Conservation (phyloP, 2,329 filamentous ascomycete genomes). For the Hortaea sp. region DNA sequence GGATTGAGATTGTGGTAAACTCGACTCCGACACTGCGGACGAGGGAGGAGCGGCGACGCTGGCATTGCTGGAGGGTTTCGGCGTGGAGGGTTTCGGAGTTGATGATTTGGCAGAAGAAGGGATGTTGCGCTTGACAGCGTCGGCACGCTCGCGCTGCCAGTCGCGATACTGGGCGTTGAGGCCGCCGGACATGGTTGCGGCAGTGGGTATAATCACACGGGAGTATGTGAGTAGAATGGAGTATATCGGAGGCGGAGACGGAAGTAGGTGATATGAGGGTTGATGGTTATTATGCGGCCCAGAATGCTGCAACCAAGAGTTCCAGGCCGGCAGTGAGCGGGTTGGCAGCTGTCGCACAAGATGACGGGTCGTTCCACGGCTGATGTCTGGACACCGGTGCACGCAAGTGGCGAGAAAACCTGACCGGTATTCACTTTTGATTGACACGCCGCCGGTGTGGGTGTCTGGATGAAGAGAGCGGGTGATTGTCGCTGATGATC, state of each 20-base stretch:
- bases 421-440: too few relatives aligned
- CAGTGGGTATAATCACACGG: too few relatives aligned
- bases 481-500: too few relatives aligned
- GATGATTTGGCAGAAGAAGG: constrained; percentile 14
- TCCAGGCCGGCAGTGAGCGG: constrained; percentile 11
- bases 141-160: constrained; percentile 22
- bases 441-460: too few relatives aligned
- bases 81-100: constrained; percentile 12
- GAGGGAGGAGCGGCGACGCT: constrained; percentile 3
- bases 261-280: background rate
- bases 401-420: too few relatives aligned
- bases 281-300: constrained; percentile 6
- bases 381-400: too few relatives aligned
- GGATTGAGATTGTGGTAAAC: background rate
- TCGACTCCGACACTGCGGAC: background rate
- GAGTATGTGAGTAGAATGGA: too few relatives aligned
- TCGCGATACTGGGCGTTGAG: constrained; percentile 11
- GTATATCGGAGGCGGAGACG: background rate
- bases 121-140: constrained; percentile 20
- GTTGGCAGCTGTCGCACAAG: too few relatives aligned
- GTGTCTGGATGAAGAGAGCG: too few relatives aligned
- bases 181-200: constrained; percentile 17
- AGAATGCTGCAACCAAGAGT: constrained; percentile 21
- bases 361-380: too few relatives aligned
- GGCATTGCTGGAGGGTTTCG: constrained; percentile 5